Base-by-base conservation (phyloP, 371 early-diverging fungal genomes). In the Mitosporidium daphniae region DNA sequence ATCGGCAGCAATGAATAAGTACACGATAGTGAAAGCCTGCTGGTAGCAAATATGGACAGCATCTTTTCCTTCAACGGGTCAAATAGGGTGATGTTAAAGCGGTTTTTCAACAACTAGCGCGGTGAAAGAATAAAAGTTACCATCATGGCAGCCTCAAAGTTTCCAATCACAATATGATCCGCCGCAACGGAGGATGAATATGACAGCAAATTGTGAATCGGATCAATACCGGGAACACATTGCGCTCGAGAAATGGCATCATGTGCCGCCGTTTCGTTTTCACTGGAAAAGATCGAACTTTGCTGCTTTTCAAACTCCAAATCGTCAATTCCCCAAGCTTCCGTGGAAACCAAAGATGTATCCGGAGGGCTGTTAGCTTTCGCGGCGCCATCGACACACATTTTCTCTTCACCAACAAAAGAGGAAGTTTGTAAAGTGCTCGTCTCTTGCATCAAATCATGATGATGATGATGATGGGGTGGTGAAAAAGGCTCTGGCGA, bases 91-190 rank as follows among this genome's bases (percentile, higher is more conserved):
- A 65, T 59, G 13, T 80, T 75, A 9, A 57, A 56, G 48, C 77
- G 77, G 17, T 64, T 57, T 39, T 70, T 67, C 23, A 82, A 45
- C 17, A 71, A 44, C 59, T 59, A 31, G 4, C 17, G 19, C 9
- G 8, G 16, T 4, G 10, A 0, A 13, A 5, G 4, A 9, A 14
- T 11, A 7, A 19, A 9, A 17, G 24, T 28, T 37, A 61, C 55
- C 51, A 66, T 61, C 73, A 86, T 75, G 4, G 78, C 89, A 16
- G 57, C 57, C 30, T 75, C 78, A 40, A 75, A 78, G 3, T 64
- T 51, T 23, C 89, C 89, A 3, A 78, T 74, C 0, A 73, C 73
- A 32, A 78, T 57, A 39, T 80, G 77, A 41, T 75, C 73, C 0
- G 55, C 65, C 5, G 78, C 67, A 23, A 69, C n/a, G n/a, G n/a